A percentile compares a stretch with the other conserved stretches of the same genome.
phyloP scores from a whole-genome alignment of 108 stramenopile species.

The Conticribra weissflogii region DNA sequence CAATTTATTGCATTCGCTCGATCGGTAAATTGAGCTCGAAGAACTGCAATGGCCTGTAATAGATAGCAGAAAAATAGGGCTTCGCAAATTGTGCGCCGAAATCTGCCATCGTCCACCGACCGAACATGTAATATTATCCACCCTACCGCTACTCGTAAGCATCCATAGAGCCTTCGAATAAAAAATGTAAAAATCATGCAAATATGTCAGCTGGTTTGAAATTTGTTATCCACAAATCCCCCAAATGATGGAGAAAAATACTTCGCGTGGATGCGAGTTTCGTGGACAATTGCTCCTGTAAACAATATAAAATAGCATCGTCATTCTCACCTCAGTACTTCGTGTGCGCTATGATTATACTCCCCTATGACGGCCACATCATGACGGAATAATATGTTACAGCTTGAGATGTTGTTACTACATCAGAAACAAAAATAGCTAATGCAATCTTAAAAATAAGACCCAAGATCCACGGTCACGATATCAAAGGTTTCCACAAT shows the following conservation, averaged over 20 bases:
- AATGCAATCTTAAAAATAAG: no score
- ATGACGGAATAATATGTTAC: neutral
- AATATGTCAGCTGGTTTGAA: neutral
- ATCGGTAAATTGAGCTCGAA: conserved; percentile 84
- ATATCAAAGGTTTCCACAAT: neutral
- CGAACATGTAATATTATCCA: conserved; percentile 83
- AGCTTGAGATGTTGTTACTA: neutral
- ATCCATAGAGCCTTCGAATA: conserved; percentile 63
- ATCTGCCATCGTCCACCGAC: conserved; percentile 80
- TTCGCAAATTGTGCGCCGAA: conserved; percentile 84
- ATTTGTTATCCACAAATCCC: no score
- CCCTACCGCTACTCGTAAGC: conserved; percentile 79
- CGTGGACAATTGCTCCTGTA: no score
- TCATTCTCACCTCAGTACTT: conserved; percentile 66
- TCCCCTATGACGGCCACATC: neutral
- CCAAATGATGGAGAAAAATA: no score
- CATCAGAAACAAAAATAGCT: neutral
- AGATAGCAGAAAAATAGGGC: conserved; percentile 78
- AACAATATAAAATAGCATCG: conserved; percentile 4
- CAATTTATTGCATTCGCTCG: conserved; percentile 64
- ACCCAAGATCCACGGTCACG: no score
- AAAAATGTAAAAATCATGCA: neutral
- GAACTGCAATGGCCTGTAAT: conserved; percentile 74
- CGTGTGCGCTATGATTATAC: conserved; percentile 84
- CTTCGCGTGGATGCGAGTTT: no score